A percentile compares a stretch with the other conserved stretches of the same genome.
Conservation (phyloP, 306 rosid species). For the Mucuna pruriens region DNA sequence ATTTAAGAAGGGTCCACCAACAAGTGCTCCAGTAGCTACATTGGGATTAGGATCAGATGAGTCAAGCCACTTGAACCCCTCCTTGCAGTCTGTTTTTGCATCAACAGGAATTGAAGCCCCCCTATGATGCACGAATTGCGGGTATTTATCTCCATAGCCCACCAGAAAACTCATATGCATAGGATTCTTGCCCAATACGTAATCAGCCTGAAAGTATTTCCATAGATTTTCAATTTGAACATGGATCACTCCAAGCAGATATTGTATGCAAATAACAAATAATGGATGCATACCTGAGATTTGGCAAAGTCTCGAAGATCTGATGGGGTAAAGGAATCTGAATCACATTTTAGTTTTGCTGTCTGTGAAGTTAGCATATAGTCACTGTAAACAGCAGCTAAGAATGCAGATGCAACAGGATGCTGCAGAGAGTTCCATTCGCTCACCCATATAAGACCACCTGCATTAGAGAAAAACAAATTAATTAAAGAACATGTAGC, state of each 20-base stretch:
- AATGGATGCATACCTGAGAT: constrained; percentile 71
- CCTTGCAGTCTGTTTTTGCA: constrained; percentile 65
- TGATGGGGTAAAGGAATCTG: constrained; percentile 60
- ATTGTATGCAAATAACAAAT: constrained; percentile 28
- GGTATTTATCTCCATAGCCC: constrained; percentile 85
- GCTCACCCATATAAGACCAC: constrained; percentile 84
- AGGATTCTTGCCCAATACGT: constrained; percentile 90
- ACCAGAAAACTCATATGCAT: constrained; percentile 82
- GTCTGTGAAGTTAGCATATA: constrained; percentile 87
- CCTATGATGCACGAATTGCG: constrained; percentile 91
- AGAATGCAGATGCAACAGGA: constrained; percentile 95
- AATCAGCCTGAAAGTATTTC: constrained; percentile 68
- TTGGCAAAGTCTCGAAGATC: constrained; percentile 79
- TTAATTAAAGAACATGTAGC: constrained; percentile 4
- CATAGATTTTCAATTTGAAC: constrained; percentile 14
- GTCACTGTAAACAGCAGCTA: constrained; percentile 87
- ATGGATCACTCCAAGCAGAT: constrained; percentile 15
- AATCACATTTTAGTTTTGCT: constrained; percentile 61
- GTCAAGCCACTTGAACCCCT: constrained; percentile 75
- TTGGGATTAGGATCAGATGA: constrained; percentile 86
- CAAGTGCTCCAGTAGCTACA: constrained; percentile 87
- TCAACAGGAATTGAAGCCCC: constrained; percentile 89
- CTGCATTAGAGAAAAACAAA: constrained; percentile 46
- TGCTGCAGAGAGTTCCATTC: constrained; percentile 94
- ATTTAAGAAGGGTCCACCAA: constrained; percentile 91